Conservation (phyloP, 345 rosid genomes). For the Pugionium cornutum region DNA sequence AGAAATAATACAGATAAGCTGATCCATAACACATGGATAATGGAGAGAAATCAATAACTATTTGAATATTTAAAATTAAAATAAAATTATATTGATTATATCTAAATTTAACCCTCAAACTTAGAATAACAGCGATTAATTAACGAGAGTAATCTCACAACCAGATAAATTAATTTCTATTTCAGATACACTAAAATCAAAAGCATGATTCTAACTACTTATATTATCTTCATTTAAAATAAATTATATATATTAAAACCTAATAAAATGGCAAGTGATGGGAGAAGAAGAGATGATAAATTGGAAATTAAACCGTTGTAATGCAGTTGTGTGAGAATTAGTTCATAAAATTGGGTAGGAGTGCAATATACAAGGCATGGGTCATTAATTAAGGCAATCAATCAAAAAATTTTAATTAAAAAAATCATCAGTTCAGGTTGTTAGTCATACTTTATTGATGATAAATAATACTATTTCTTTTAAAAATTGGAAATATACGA, state of each 20-base stretch:
- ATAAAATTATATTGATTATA: no score
- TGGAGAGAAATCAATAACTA: no score
- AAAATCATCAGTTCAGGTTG: background rate
- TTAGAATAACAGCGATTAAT: no score
- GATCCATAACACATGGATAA: no score
- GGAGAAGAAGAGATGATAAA: no score
- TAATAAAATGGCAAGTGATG: background rate
- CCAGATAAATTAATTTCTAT: background rate
- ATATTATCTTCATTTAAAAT: background rate
- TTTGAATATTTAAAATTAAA: no score
- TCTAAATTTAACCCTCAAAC: no score
- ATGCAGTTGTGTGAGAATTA: slow-evolving; percentile 26
- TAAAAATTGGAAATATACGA: background rate
- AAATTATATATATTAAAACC: background rate
- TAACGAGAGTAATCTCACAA: no score
- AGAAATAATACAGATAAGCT: background rate
- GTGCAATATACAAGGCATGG: slow-evolving; percentile 16
- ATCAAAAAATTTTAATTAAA: background rate
- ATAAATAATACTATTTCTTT: background rate
- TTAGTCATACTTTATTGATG: background rate
- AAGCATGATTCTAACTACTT: background rate
- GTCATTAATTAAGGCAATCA: background rate
- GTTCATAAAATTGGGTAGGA: background rate
- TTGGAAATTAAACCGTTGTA: slow-evolving; percentile 22
- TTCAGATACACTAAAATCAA: background rate